Evolutionary conservation across 306 rosid species (phyloP), one percentile per base, ranked within the genome.

Genomic region (Fragaria nilgerrensis): DNA sequence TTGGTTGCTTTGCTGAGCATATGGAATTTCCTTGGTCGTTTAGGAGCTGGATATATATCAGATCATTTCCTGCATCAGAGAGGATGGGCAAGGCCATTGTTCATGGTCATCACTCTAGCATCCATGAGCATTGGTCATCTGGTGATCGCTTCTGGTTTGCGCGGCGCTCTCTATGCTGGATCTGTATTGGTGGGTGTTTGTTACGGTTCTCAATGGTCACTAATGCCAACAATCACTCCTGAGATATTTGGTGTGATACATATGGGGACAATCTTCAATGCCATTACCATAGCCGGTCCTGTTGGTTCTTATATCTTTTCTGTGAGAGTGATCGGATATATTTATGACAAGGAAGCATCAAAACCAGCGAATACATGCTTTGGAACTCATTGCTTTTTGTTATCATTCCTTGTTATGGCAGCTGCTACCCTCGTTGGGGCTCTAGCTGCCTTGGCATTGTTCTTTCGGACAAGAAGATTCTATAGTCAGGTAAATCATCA

Each of bases 391-490:
- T 89, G 93, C 80, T 89, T 89, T 72, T 79, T 78, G 88, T 25
- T 85, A 15, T 78, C 88, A 64, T 89, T 86, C 78, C 62, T 89
- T 23, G 83, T 87, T 47, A 87, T 89, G 93, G 90, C 90, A 14
- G 67, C 74, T 68, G 87, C 92, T 20, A 53, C 86, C 70, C 13
- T 86, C 32, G 5, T 89, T 25, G 93, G 90, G 75, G 85, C 89
- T 81, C 71, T 89, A 36, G 27, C 84, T 29, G 90, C 93, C 62
- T 78, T 77, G 63, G 83, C 45, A 22, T 78, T 90, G 90, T 83
- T 86, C 87, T 75, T 90, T 23, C 65, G 87, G 81, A 88, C 96
- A 8, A 85, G 64, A 83, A 73, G 44, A 64, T 88, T 83, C 77
- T 90, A 90, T 75, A 22, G 41, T 75, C 86, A 74, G 74, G 82